phyloP scores from a whole-genome alignment of 2,329 filamentous ascomycete species.

The Calonectria leucothoes region DNA sequence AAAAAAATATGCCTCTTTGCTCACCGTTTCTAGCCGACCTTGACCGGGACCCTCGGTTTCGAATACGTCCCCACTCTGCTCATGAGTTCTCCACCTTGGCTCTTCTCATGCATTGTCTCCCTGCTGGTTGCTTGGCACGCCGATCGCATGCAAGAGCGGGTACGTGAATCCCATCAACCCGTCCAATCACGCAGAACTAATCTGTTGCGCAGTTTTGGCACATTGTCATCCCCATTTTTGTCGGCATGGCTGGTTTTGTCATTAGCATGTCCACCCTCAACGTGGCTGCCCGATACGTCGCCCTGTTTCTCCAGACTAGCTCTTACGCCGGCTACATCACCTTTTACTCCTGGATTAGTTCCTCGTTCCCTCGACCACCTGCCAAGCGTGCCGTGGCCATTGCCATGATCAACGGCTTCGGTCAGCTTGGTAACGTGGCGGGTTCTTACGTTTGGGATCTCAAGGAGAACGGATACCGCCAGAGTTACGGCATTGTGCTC shows the following conservation, averaged over 20 bases:
- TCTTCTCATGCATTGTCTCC: slow-evolving; percentile 68
- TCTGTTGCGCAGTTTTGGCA: slow-evolving; percentile 63
- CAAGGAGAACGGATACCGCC: slow-evolving; percentile 68
- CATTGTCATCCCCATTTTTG: slow-evolving; percentile 63
- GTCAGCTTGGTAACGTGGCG: slow-evolving; percentile 68
- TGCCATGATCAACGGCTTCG: slow-evolving; percentile 69
- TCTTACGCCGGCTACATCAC: slow-evolving; percentile 70
- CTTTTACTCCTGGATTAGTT: slow-evolving; percentile 69
- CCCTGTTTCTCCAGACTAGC: slow-evolving; percentile 68
- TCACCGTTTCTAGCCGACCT: slow-evolving; percentile 52
- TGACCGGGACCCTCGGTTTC: slow-evolving; percentile 66
- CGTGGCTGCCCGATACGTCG: slow-evolving; percentile 67
- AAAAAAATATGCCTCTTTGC: not conserved
- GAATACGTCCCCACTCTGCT: slow-evolving; percentile 63
- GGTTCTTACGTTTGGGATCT: slow-evolving; percentile 74
- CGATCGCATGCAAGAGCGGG: slow-evolving; percentile 65
- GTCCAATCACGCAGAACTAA: slow-evolving; percentile 1
- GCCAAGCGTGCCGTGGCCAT: slow-evolving; percentile 72
- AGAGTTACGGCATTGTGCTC: slow-evolving; percentile 73
- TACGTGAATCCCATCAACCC: slow-evolving; percentile 32
- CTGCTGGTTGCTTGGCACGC: slow-evolving; percentile 66
- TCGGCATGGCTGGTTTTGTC: slow-evolving; percentile 68
- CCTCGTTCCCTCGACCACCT: slow-evolving; percentile 67
- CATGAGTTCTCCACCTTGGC: slow-evolving; percentile 69
- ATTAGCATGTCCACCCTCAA: slow-evolving; percentile 70